phyloP scores from a whole-genome alignment of 2,329 filamentous ascomycete species.

The Eutypa lata region DNA sequence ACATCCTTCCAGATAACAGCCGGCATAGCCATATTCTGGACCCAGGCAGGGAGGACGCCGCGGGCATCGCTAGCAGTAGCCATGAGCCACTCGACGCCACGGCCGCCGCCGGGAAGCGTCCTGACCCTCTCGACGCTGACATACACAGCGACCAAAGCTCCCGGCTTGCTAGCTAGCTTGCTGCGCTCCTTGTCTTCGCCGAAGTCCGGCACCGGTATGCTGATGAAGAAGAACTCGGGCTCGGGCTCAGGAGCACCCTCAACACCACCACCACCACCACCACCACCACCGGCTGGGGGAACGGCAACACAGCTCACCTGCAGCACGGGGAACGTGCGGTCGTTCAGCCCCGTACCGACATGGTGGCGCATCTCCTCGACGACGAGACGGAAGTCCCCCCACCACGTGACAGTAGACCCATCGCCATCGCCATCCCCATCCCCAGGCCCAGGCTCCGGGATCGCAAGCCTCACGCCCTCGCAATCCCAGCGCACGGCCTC shows the following conservation, averaged over 20 bases:
- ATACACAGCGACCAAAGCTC: conserved; percentile 57
- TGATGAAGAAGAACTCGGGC: conserved; percentile 54
- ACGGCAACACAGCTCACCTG: conserved; percentile 52
- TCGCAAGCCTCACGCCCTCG: conserved; percentile 23
- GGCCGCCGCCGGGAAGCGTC: conserved; percentile 33
- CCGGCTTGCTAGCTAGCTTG: conserved; percentile 37
- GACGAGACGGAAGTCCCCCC: conserved; percentile 45
- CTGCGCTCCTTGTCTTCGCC: conserved; percentile 25
- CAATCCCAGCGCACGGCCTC: conserved; percentile 47
- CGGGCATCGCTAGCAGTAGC: conserved; percentile 70
- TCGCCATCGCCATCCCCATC: too few species aligned
- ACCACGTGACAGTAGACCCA: conserved; percentile 25
- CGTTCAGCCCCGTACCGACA: conserved; percentile 55
- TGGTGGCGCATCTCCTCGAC: conserved; percentile 66
- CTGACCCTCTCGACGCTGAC: conserved; percentile 62
- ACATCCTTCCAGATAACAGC: conserved; percentile 69
- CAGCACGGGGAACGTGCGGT: conserved; percentile 65
- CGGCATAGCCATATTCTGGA: conserved; percentile 63
- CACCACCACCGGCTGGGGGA: background rate
- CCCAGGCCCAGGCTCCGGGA: conserved; percentile 19
- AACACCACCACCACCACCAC: conserved; percentile 25
- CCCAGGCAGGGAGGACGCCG: conserved; percentile 61
- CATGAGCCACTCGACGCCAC: conserved; percentile 69
- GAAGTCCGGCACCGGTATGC: conserved; percentile 49
- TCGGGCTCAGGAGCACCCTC: conserved; percentile 17